Percentiles rank a stretch among this genome's conserved stretches.
Conservation (phyloP, 2,329 filamentous ascomycete genomes). For the Phaeosphaeria sp. region DNA sequence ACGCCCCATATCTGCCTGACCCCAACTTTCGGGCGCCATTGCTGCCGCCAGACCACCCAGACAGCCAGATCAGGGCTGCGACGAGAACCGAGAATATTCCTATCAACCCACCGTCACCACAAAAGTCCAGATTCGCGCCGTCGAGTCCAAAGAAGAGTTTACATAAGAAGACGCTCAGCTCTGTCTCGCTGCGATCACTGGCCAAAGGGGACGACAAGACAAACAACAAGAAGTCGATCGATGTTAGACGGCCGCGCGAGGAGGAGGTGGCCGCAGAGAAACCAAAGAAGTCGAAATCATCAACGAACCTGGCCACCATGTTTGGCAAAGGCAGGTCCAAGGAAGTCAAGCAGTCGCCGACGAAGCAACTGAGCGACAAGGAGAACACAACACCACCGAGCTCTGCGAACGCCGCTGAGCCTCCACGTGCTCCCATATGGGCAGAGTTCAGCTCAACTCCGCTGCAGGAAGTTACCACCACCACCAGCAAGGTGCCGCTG, state of each 20-base stretch:
- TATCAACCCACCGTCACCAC: slow-evolving; percentile 43
- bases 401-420: slow-evolving; percentile 51
- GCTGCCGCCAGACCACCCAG: slow-evolving; percentile 59
- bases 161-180: slow-evolving; percentile 62
- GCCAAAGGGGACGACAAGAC: slow-evolving; percentile 52
- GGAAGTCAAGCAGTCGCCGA: slow-evolving; percentile 58
- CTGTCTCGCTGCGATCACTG: slow-evolving; percentile 60
- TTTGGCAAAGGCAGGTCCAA: slow-evolving; percentile 76
- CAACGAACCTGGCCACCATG: slow-evolving; percentile 79
- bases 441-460: slow-evolving; percentile 68
- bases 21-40: slow-evolving; percentile 46
- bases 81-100: slow-evolving; percentile 44
- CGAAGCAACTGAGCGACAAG: slow-evolving; percentile 67
- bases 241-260: slow-evolving; percentile 34
- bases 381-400: slow-evolving; percentile 76
- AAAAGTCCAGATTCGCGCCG: slow-evolving; percentile 48
- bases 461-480: slow-evolving; percentile 35
- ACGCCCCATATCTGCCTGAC: slow-evolving; percentile 32
- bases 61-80: slow-evolving; percentile 43
- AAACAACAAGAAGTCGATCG: slow-evolving; percentile 39
- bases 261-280: slow-evolving; percentile 45
- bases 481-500: slow-evolving; percentile 53
- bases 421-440: slow-evolving; percentile 74
- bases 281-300: slow-evolving; percentile 78
- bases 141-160: slow-evolving; percentile 45